phyloP scores from a whole-genome alignment of 768 basidiomycete species.

The Termitomyces sp. region DNA sequence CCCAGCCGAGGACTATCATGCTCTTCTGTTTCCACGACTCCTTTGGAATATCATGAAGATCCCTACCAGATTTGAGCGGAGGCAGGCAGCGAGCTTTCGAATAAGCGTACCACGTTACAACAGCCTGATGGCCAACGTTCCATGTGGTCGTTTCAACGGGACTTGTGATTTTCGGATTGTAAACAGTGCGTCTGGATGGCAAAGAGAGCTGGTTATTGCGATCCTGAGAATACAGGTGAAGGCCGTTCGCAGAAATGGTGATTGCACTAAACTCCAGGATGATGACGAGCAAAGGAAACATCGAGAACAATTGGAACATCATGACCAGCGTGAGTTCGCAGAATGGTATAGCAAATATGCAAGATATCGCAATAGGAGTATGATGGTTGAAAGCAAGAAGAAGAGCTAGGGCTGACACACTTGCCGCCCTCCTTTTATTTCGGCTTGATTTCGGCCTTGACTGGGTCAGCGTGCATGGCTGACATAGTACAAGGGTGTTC shows the following conservation, averaged over 20 bases:
- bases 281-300: slow-evolving; percentile 20
- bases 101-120: slow-evolving; percentile 42
- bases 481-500: neutral
- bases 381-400: slow-evolving; percentile 10
- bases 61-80: slow-evolving; percentile 30
- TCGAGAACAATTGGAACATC: slow-evolving; percentile 27
- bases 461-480: neutral
- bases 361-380: slow-evolving; percentile 6
- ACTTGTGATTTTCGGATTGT: slow-evolving; percentile 38
- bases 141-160: slow-evolving; percentile 38
- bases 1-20: slow-evolving; percentile 42
- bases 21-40: slow-evolving; percentile 35
- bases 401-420: slow-evolving; percentile 17
- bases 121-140: slow-evolving; percentile 32
- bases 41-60: slow-evolving; percentile 31
- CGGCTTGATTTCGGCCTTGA: slow-evolving; percentile 7
- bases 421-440: slow-evolving; percentile 6
- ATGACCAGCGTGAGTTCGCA: slow-evolving; percentile 29
- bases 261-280: slow-evolving; percentile 20
- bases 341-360: slow-evolving; percentile 11
- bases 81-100: slow-evolving; percentile 12
- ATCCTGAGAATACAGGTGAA: slow-evolving; percentile 28
- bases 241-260: slow-evolving; percentile 21
- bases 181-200: slow-evolving; percentile 29
- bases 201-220: slow-evolving; percentile 6